phyloP scores from a whole-genome alignment of 305 asterid genomes.

The Petunia hybrid region DNA sequence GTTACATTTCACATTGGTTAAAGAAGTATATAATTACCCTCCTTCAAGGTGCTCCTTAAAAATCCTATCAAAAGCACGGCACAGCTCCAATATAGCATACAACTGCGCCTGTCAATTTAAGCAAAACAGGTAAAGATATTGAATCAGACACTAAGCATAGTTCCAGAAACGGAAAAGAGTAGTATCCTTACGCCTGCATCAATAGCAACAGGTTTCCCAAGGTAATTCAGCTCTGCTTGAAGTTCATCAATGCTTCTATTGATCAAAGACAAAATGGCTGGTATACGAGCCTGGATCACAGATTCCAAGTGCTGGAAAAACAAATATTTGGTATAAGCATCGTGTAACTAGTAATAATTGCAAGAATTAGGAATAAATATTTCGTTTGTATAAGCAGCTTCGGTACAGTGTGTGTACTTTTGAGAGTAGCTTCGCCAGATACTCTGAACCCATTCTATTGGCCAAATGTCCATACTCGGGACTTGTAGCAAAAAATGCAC shows the following conservation, averaged over 20 bases:
- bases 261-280: constrained; percentile 46
- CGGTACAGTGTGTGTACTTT: constrained; percentile 37
- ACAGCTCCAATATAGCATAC: constrained; percentile 52
- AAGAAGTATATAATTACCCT: constrained; percentile 42
- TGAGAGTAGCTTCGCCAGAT: constrained; percentile 52
- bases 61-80: constrained; percentile 54
- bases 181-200: constrained; percentile 50
- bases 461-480: constrained; percentile 51
- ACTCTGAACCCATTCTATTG: constrained; percentile 54
- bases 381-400: constrained; percentile 8
- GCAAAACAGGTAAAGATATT: constrained; percentile 10
- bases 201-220: constrained; percentile 50
- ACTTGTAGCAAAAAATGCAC: constrained; percentile 50
- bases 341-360: neutral
- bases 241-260: constrained; percentile 50
- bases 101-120: constrained; percentile 46
- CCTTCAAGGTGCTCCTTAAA: constrained; percentile 63
- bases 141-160: neutral
- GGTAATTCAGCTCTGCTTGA: constrained; percentile 46
- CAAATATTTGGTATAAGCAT: constrained; percentile 20
- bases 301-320: constrained; percentile 49
- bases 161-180: neutral
- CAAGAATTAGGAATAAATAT: constrained; percentile 4
- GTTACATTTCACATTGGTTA: neutral
- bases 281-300: constrained; percentile 50